phyloP scores from a whole-genome alignment of 140 eudicot genomes.

The Senecio squalidus region DNA sequence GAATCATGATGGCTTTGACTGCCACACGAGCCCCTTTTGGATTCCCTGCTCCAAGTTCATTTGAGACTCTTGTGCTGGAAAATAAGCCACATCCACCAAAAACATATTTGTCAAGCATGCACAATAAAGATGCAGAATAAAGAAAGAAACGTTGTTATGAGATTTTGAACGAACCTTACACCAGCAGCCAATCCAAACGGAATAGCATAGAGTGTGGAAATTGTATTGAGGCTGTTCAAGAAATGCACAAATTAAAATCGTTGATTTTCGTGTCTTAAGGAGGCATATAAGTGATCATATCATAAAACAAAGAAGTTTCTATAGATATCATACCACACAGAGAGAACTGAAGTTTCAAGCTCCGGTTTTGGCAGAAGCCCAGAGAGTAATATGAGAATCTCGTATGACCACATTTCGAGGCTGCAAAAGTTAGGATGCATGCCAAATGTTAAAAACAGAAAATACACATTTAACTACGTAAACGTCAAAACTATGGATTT shows the following conservation, averaged over 20 bases:
- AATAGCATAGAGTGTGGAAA: slow-evolving; percentile 67
- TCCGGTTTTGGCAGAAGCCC: slow-evolving; percentile 77
- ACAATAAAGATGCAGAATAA: not conserved
- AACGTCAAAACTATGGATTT: no score
- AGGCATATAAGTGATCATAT: not conserved
- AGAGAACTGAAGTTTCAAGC: slow-evolving; percentile 77
- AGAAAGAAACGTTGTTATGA: not conserved
- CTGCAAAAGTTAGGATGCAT: slow-evolving; percentile 28
- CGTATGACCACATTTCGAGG: slow-evolving; percentile 86
- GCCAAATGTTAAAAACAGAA: not conserved
- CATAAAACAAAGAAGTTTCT: not conserved
- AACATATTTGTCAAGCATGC: slow-evolving; percentile 6
- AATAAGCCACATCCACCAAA: not conserved
- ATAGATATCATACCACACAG: slow-evolving; percentile 55
- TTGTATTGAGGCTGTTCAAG: slow-evolving; percentile 56
- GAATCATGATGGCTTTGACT: slow-evolving; percentile 40
- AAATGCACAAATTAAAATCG: slow-evolving; percentile 3
- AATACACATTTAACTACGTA: not conserved
- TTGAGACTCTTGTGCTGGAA: slow-evolving; percentile 75
- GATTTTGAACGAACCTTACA: slow-evolving; percentile 48
- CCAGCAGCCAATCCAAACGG: slow-evolving; percentile 82
- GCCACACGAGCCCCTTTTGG: slow-evolving; percentile 56
- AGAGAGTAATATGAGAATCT: slow-evolving; percentile 60
- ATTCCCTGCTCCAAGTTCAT: slow-evolving; percentile 75
- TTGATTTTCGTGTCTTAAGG: not conserved